Base-by-base conservation (phyloP, 108 stramenopile species). In the Chaetoceros tenuissimus region DNA sequence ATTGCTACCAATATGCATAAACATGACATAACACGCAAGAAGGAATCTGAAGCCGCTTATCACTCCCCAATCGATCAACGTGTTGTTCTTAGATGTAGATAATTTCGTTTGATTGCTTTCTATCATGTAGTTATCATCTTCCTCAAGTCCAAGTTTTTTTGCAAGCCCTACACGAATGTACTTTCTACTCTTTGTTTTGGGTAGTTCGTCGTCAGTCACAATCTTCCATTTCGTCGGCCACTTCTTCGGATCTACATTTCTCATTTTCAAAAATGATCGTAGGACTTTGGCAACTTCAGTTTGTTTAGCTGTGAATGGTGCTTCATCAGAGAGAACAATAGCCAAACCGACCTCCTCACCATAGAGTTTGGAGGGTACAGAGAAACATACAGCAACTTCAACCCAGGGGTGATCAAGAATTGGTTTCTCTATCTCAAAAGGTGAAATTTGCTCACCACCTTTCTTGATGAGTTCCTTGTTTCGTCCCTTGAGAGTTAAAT, bases 381-480 rank as follows among this genome's bases (percentile, higher is more conserved):
- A n/a, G n/a, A 45, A 45, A 17, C 43, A 40, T 19, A 45, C 19
- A 23, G 31, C 19, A 24, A 24, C 44, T n/a, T 57, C 21, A 7
- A 45, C 7, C 31, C 43, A 45, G 17, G 40, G 40, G 44, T 57
- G 43, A 45, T 18, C 20, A 7, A 45, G 0, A n/a, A 57, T 19
- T 22, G 43, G 55, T 23, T 57, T 24, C 10, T 45, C 55, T 3
- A 45, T 19, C 24, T 45, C 31, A 21, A 57, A 51, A 28, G 47
- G 47, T 19, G 48, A 60, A 3, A 75, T 43, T 22, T 56, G 51
- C 24, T 72, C 69, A 19, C 69, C 74, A 7, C 70, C 70, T 28
- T 66, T 66, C 18, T 67, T 75, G 51, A 75, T 68, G 13, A 75
- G 59, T 30, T 75, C 74, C 55, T 75, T 75, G 23, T 19, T 34